Percentiles rank a stretch among this genome's conserved stretches.
Conservation (phyloP, 23 red algal genomes). For the Gracilaria vermiculophylla region DNA sequence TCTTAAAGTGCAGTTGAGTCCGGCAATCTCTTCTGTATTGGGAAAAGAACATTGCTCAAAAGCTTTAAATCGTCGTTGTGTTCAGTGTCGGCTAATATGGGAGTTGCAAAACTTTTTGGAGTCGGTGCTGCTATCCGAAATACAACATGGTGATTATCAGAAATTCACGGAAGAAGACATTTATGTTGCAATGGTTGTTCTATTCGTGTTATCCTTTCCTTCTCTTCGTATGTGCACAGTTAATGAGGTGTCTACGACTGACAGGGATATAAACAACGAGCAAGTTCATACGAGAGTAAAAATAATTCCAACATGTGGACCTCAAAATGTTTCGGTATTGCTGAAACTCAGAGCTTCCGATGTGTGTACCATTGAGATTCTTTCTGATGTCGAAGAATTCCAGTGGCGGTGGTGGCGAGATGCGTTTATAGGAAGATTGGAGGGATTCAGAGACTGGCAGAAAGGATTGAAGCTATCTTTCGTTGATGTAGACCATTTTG, state of each 20-base stretch:
- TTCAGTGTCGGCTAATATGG: constrained; percentile 25
- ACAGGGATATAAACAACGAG: not conserved
- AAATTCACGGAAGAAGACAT: not conserved
- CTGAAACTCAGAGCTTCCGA: not conserved
- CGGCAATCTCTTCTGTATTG: not conserved
- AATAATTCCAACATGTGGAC: not conserved
- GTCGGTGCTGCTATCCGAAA: not conserved
- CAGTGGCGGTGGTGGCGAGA: constrained; percentile 21
- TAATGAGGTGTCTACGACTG: not conserved
- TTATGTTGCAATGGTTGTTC: not conserved
- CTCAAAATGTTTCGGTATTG: not conserved
- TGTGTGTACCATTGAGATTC: not conserved
- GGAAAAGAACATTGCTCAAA: not conserved
- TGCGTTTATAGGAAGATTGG: not conserved
- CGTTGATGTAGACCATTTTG: not conserved
- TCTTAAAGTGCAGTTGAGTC: not conserved
- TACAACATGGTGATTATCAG: not conserved
- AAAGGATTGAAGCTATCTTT: not conserved
- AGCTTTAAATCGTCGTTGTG: not conserved
- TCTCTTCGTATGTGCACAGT: not conserved
- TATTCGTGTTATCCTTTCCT: constrained; percentile 1
- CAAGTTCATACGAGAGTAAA: not conserved
- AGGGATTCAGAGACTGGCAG: constrained; percentile 11
- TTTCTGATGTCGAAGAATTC: not conserved
- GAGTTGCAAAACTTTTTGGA: constrained; percentile 22